Conservation (phyloP, 2,329 filamentous ascomycete genomes). For the Cercospora sesami region DNA sequence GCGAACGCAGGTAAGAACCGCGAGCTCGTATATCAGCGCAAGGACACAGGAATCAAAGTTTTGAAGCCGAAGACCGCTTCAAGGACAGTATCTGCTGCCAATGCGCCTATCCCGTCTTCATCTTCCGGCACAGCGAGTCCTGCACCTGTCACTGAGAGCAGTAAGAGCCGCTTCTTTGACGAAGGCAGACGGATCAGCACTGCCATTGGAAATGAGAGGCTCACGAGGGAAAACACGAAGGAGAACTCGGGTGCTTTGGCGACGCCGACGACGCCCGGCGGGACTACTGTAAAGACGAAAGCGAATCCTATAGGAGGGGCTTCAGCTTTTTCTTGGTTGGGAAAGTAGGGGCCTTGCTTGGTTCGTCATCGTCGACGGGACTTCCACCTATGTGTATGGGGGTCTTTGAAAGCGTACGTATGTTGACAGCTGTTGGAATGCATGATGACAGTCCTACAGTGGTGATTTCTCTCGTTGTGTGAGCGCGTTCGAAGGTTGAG, state of each 20-base stretch:
- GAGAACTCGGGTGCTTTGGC: constrained; percentile 32
- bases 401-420: not conserved
- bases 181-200: constrained; percentile 44
- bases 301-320: constrained; percentile 85
- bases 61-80: constrained; percentile 71
- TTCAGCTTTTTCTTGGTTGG: constrained; percentile 81
- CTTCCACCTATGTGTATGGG: not conserved
- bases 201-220: constrained; percentile 19
- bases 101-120: constrained; percentile 23
- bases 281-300: constrained; percentile 34
- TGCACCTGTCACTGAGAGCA: constrained; percentile 22
- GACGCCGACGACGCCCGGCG: constrained; percentile 20
- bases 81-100: constrained; percentile 50
- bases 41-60: constrained; percentile 80
- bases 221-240: constrained; percentile 31
- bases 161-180: constrained; percentile 52
- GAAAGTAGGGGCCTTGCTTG: not conserved
- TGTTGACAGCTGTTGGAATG: not conserved
- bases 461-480: not conserved
- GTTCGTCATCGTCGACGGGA: no score
- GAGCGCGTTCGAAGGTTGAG: not conserved
- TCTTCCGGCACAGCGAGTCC: constrained; percentile 26
- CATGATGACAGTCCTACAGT: not conserved
- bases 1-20: constrained; percentile 56
- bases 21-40: constrained; percentile 67